Evolutionary conservation across 352 stramenopile genomes (phyloP), one percentile per base, ranked within the genome.

Genomic region (Pythium sp.): DNA sequence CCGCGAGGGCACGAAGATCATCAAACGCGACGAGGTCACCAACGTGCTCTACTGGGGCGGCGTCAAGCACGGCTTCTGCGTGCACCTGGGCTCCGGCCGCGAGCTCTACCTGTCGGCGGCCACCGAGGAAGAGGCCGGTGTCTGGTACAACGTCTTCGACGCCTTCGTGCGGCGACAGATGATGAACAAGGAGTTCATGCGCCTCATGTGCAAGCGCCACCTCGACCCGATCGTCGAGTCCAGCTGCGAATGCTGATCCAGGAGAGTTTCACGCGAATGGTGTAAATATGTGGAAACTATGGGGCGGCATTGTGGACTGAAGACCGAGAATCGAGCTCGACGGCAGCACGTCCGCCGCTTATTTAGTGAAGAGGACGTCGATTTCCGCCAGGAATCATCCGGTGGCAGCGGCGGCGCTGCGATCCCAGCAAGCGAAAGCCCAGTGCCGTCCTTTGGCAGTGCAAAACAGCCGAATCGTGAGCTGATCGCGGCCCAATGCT

Each of bases 31-130:
- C 56, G 74, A 81, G 49, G 68, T 90, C 58, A 82, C 74, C 60
- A 83, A 90, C 73, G 80, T 90, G 67, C 62, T 87, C 9, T 90
- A 87, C 66, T 90, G 78, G 78, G 72, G 69, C 54, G 82, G 82
- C 46, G 79, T 82, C 36, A 78, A 81, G 28, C 77, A 90, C 65
- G 82, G 82, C 24, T 74, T 90, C 58, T 87, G 76, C 62, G 72
- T 87, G 20, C 76, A 82, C 60, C 72, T 90, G 20, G 72, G 80
- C 67, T 84, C 71, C 43, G 80, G 82, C 20, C 82, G 80, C 38
- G 34, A 78, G 41, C 74, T 89, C 34, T 90, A 80, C 70, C 67
- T 90, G 51, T 79, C 68, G 30, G 82, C 80, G 22, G 51, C 73
- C 22, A 83, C 76, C 1, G 82, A 90, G 56, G 74, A 82, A 14